These are phyloP conservation scores for Candida namnaoensis DNA, from an alignment of 805 yeast genomes.

Conservation along the genomic window DNA sequence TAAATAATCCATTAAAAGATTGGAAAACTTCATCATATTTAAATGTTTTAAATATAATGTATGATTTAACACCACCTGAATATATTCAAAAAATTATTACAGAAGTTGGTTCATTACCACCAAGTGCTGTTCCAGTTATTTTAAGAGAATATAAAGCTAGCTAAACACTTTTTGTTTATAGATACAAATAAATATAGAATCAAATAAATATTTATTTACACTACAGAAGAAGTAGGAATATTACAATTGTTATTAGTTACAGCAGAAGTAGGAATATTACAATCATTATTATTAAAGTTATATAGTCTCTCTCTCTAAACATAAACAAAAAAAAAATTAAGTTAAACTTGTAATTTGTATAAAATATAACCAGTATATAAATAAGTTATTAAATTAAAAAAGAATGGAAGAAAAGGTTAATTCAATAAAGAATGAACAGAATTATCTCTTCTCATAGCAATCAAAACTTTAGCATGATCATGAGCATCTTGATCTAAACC, in stretches of 20 bases:
- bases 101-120: slow-evolving; percentile 93
- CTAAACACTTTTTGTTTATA: neutral
- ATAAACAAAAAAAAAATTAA: too few species aligned
- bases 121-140: slow-evolving; percentile 97
- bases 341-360: too few species aligned
- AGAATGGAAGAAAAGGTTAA: too few species aligned
- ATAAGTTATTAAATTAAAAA: too few species aligned
- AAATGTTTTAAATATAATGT: slow-evolving; percentile 77
- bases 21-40: slow-evolving; percentile 60
- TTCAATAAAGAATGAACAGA: neutral
- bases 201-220: too few species aligned
- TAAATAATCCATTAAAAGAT: slow-evolving; percentile 37
- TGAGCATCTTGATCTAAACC: neutral
- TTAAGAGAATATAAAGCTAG: slow-evolving; percentile 73
- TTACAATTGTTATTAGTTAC: too few species aligned
- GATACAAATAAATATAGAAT: too few species aligned
- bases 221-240: too few species aligned
- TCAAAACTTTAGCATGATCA: neutral
- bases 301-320: too few species aligned
- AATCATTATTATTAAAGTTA: too few species aligned
- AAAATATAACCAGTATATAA: too few species aligned
- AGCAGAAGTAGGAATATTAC: too few species aligned
- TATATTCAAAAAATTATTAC: slow-evolving; percentile 92
- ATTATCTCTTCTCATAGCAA: neutral
- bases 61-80: slow-evolving; percentile 91